phyloP scores from a whole-genome alignment of 2,329 filamentous ascomycete species.

The Claviceps humidiphila region DNA sequence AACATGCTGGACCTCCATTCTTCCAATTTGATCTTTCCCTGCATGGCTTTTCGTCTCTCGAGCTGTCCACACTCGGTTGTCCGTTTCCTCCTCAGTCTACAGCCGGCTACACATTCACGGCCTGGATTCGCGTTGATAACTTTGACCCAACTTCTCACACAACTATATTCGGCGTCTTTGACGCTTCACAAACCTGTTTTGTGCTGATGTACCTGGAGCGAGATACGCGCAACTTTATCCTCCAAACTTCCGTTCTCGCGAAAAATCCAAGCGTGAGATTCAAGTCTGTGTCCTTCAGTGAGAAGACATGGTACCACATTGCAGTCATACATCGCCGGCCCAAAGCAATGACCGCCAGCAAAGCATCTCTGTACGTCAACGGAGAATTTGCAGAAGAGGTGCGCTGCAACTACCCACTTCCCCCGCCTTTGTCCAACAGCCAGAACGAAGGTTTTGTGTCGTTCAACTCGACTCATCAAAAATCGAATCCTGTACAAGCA shows the following conservation, averaged over 20 bases:
- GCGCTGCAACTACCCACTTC: slow-evolving; percentile 75
- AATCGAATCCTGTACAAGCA: slow-evolving; percentile 64
- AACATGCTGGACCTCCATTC: slow-evolving; percentile 65
- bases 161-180: slow-evolving; percentile 90
- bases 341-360: slow-evolving; percentile 61
- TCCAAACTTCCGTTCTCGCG: slow-evolving; percentile 87
- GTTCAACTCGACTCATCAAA: slow-evolving; percentile 44
- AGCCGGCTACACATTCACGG: slow-evolving; percentile 77
- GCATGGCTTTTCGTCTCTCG: slow-evolving; percentile 79
- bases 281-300: slow-evolving; percentile 65
- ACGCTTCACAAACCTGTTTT: slow-evolving; percentile 84
- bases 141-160: slow-evolving; percentile 82
- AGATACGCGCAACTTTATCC: slow-evolving; percentile 84
- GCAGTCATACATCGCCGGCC: slow-evolving; percentile 72
- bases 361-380: slow-evolving; percentile 80
- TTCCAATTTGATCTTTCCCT: slow-evolving; percentile 90
- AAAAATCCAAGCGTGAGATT: slow-evolving; percentile 83
- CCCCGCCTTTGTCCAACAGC: slow-evolving; percentile 50
- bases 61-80: slow-evolving; percentile 73
- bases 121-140: slow-evolving; percentile 78
- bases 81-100: slow-evolving; percentile 69
- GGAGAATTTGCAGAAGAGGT: slow-evolving; percentile 90
- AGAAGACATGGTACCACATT: slow-evolving; percentile 83
- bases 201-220: slow-evolving; percentile 86
- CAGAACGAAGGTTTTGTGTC: slow-evolving; percentile 58